A percentile compares a stretch with the other conserved stretches of the same genome.
phyloP scores from a whole-genome alignment of 257 asterid genomes.

The Craterostigma plantagineum region DNA sequence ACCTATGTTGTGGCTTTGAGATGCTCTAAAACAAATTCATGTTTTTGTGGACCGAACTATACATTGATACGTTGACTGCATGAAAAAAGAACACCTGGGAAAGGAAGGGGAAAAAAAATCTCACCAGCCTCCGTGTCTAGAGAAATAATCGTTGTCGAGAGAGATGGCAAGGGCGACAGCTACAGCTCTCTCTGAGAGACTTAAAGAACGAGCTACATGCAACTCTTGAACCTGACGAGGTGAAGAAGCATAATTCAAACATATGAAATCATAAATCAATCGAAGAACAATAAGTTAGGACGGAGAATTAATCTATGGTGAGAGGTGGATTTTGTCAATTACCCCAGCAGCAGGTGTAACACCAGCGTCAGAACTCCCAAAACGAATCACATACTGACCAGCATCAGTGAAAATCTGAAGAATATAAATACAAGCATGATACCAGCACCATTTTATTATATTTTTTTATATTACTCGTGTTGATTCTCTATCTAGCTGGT shows the following conservation, averaged over 20 bases:
- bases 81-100: no score
- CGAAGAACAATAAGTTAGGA: no score
- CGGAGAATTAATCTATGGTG: no score
- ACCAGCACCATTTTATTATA: no score
- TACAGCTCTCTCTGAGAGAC: conserved; percentile 80
- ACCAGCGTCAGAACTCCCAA: conserved; percentile 49
- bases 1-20: no score
- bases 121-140: conserved; percentile 91
- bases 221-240: conserved; percentile 53
- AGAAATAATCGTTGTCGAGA: conserved; percentile 87
- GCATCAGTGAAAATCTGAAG: conserved; percentile 85
- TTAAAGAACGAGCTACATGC: conserved; percentile 44
- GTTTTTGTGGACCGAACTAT: no score
- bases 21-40: no score
- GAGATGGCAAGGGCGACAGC: conserved; percentile 83
- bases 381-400: conserved; percentile 88
- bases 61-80: no score
- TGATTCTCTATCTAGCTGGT: no score
- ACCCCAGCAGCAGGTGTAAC: conserved; percentile 46
- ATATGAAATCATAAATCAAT: not conserved
- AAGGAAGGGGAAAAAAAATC: conserved; percentile 6
- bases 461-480: no score
- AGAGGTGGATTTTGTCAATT: conserved; percentile 10
- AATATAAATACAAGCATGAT: no score
- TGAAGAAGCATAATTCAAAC: conserved; percentile 10